A percentile compares a stretch with the other conserved stretches of the same genome.
Evolutionary conservation across 768 basidiomycete species (phyloP).

Genomic region (Lentinus tigrinus): DNA sequence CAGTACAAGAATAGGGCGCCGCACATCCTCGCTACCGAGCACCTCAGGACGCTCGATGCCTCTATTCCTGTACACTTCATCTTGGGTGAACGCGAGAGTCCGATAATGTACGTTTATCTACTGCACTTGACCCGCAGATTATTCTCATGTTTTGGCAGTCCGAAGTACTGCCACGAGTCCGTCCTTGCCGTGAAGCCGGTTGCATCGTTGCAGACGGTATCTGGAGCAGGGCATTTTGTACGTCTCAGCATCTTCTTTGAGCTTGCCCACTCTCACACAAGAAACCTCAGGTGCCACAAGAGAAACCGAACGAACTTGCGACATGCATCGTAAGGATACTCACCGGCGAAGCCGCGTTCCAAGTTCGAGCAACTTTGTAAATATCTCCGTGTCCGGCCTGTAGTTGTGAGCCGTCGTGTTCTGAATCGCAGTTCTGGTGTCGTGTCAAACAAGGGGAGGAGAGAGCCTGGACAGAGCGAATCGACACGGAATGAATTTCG

Average conservation of each 20-base stretch:
- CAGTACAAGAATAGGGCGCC: conserved; percentile 3
- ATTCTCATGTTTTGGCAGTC: not conserved
- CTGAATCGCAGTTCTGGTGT: too few relatives aligned
- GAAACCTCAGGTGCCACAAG: too few relatives aligned
- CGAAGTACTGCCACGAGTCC: not conserved
- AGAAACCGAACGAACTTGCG: too few relatives aligned
- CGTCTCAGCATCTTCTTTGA: not conserved
- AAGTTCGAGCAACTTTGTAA: too few relatives aligned
- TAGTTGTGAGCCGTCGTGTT: too few relatives aligned
- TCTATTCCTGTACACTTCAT: conserved; percentile 7
- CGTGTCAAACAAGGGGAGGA: too few relatives aligned
- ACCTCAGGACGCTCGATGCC: conserved; percentile 3
- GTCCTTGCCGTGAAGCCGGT: not conserved
- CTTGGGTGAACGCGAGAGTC: conserved; percentile 9
- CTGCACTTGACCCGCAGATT: not conserved
- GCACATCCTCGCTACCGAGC: conserved; percentile 12
- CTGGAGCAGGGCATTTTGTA: not conserved
- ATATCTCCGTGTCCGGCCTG: too few relatives aligned
- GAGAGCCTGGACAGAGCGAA: too few relatives aligned
- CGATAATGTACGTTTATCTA: not conserved
- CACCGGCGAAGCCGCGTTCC: too few relatives aligned
- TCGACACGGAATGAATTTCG: too few relatives aligned
- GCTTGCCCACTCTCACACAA: too few relatives aligned
- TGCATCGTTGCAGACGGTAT: not conserved
- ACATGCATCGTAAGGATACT: too few relatives aligned